phyloP scores from a whole-genome alignment of 257 asterid genomes.

The Parsonsia alboflavescens region DNA sequence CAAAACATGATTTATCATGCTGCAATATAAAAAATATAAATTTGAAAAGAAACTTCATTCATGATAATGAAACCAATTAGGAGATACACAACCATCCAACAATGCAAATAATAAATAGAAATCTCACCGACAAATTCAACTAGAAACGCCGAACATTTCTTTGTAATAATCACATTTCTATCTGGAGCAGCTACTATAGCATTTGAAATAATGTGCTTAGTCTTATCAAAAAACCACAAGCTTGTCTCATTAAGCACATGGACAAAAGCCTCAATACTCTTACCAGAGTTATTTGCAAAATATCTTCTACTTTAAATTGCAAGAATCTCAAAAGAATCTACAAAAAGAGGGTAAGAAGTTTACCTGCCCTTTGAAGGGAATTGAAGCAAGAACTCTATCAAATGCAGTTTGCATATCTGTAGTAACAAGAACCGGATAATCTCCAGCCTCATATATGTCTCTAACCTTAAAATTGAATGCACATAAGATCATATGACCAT shows the following conservation, averaged over 20 bases:
- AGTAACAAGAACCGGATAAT: conserved; percentile 77
- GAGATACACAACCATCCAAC: no score
- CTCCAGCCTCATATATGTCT: conserved; percentile 85
- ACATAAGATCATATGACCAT: neutral
- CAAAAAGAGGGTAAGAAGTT: neutral
- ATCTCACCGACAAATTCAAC: conserved; percentile 99
- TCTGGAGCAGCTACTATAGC: conserved; percentile 83
- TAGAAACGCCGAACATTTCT: conserved; percentile 87
- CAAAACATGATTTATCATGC: conserved; percentile 1
- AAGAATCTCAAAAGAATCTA: neutral
- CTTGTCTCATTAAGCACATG: conserved; percentile 95
- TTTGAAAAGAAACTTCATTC: neutral
- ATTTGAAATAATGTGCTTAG: conserved; percentile 78
- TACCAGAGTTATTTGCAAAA: neutral
- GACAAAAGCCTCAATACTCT: conserved; percentile 7
- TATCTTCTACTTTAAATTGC: neutral
- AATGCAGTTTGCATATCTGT: conserved; percentile 96
- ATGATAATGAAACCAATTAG: neutral
- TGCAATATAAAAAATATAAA: neutral
- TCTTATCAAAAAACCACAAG: conserved; percentile 84
- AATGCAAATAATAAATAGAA: no score
- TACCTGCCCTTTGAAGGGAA: conserved; percentile 97
- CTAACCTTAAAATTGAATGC: conserved; percentile 60
- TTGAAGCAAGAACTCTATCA: conserved; percentile 89
- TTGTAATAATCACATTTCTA: conserved; percentile 85